Base-by-base conservation (phyloP, 768 basidiomycete genomes). In the Lactarius hengduanensis region DNA sequence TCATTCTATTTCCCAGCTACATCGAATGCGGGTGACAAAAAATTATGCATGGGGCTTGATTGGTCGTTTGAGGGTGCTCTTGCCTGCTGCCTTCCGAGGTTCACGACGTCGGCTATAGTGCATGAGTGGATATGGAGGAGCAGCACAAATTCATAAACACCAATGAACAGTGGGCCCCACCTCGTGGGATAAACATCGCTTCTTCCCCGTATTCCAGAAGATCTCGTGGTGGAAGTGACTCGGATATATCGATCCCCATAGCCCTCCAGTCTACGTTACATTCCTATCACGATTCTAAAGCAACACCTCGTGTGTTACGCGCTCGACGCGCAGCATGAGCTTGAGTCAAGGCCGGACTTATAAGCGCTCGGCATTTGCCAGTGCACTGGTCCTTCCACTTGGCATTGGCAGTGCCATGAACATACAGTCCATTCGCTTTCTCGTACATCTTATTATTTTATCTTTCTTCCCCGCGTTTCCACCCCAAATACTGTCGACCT, bases 341-440 rank as follows among this genome's bases (percentile, higher is more conserved):
- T 41, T 41, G 40, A 16, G 13, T 41, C 15, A 15, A 15, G 40
- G 40, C 40, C 5, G 40, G 13, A 15, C 6, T 6, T 16, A 20
- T 20, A 43, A 18, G 26, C 20, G 26, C 36, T 11, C 41, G 43
- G 43, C 20, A 45, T 45, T 45, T 41, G 41, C 41, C 41, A 41
- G 41, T 41, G 41, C 22, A 40, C 38, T 40, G 38, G 38, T 40
- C 38, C 15, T 40, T 16, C 38, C 38, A 5, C 38, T 40, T 11
- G 38, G 38, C 15, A 40, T 5, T 13, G 15, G 38, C 38, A 40
- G 38, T 40, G 38, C 22, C 55, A 56, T 66, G 60, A 57, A 57
- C 60, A 26, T n/a, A 59, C 50, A 66, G 40, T 3, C 28, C 16
- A 15, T 40, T 26, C 61, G 26, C 55, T 43, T 55, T 55, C 30